Conservation (phyloP, 108 stramenopile species). For the Aurantiochytrium sp. region DNA sequence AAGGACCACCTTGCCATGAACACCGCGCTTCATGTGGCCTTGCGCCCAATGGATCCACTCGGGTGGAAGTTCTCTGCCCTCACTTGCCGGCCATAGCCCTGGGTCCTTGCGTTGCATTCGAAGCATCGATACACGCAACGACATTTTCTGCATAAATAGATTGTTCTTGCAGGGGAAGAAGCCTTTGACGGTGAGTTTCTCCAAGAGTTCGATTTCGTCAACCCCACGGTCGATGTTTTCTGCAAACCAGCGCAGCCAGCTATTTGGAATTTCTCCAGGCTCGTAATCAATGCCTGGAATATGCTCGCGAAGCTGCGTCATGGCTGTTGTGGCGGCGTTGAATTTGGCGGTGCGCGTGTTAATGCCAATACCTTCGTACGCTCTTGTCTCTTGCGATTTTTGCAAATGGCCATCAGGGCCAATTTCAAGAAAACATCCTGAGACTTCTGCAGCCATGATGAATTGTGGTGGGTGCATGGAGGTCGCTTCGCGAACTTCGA, state of each 20-base stretch:
- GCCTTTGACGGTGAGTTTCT: slow-evolving; percentile 38
- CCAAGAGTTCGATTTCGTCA: slow-evolving; percentile 29
- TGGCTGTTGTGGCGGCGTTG: slow-evolving; percentile 40
- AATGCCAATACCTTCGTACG: slow-evolving; percentile 53
- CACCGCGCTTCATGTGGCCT: slow-evolving; percentile 27
- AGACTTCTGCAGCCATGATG: slow-evolving; percentile 25
- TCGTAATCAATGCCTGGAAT: slow-evolving; percentile 46
- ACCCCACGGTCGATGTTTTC: slow-evolving; percentile 47
- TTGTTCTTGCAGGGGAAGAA: slow-evolving; percentile 38
- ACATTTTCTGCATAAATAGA: slow-evolving; percentile 36
- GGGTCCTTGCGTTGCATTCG: background rate
- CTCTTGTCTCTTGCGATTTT: background rate
- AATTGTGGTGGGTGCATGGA: slow-evolving; percentile 18
- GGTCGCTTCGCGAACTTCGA: slow-evolving; percentile 26
- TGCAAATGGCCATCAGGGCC: background rate
- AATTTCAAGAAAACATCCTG: slow-evolving; percentile 24
- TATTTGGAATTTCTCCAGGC: slow-evolving; percentile 31
- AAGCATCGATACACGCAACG: background rate
- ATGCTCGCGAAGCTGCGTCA: slow-evolving; percentile 26
- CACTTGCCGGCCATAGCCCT: slow-evolving; percentile 3
- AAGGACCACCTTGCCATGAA: slow-evolving; percentile 41
- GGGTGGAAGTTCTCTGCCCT: background rate
- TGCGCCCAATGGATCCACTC: slow-evolving; percentile 41
- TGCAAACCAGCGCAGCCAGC: slow-evolving; percentile 36
- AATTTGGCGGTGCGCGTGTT: slow-evolving; percentile 46